Evolutionary conservation across 306 rosid genomes (phyloP).

Genomic region (Echinosophora koreensis): DNA sequence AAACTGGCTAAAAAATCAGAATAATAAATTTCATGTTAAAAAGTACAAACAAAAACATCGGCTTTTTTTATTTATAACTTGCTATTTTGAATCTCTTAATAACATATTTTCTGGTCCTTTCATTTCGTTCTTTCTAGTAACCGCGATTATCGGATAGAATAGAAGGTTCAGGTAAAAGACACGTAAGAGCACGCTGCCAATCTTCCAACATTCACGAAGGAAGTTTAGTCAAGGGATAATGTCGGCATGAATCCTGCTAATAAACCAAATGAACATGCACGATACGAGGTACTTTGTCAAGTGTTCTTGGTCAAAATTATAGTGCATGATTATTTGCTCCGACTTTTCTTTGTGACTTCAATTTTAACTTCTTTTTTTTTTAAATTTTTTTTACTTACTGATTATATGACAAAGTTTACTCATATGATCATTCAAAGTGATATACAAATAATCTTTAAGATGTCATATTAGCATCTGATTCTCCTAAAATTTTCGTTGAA

Average conservation of each 20-base stretch:
- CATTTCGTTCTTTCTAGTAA: background rate
- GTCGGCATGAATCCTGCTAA: constrained; percentile 34
- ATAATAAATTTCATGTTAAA: too few relatives aligned
- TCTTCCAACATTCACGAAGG: background rate
- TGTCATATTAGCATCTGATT: too few relatives aligned
- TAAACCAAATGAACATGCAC: constrained; percentile 6
- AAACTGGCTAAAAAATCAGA: too few relatives aligned
- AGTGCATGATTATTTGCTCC: constrained; percentile 1
- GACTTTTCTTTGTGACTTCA: background rate
- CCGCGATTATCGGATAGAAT: background rate
- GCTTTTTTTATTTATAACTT: too few relatives aligned
- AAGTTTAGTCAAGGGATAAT: background rate
- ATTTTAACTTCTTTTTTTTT: too few relatives aligned
- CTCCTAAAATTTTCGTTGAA: too few relatives aligned
- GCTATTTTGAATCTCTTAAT: too few relatives aligned
- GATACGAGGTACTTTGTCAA: background rate
- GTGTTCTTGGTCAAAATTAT: background rate
- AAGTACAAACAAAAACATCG: too few relatives aligned
- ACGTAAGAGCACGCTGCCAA: background rate
- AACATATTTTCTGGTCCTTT: too few relatives aligned
- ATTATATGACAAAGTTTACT: background rate
- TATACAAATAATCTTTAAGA: too few relatives aligned
- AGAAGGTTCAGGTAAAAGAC: background rate
- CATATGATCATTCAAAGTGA: too few relatives aligned
- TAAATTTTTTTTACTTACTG: background rate